These are phyloP conservation scores for Aspergillus sparsus DNA, from an alignment of 495 filamentous ascomycete species.

Conservation along the genomic window DNA sequence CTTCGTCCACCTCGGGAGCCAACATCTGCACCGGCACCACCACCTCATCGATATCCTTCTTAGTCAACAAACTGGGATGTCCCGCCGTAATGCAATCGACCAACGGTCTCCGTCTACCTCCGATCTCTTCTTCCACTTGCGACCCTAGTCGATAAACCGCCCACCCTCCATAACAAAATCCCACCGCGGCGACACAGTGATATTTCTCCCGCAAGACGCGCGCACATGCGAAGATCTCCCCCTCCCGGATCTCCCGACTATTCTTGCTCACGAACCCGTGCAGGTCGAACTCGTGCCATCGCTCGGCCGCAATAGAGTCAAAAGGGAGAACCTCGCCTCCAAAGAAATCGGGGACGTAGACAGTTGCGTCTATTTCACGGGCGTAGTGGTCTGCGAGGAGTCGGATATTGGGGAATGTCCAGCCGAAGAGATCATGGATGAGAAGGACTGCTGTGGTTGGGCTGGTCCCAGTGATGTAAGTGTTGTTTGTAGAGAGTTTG, in stretches of 20 bases:
- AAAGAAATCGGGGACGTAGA: conserved; percentile 54
- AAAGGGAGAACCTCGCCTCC: conserved; percentile 34
- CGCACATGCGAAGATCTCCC: conserved; percentile 55
- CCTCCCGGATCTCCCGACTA: conserved; percentile 47
- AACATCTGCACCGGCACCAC: conserved; percentile 59
- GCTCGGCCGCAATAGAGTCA: conserved; percentile 39
- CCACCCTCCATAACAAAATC: conserved; percentile 65
- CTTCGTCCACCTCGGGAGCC: conserved; percentile 54
- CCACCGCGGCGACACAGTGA: conserved; percentile 52
- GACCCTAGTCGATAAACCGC: conserved; percentile 52
- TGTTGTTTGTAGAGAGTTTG: conserved; percentile 36
- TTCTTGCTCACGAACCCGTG: conserved; percentile 38
- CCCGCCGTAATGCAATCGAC: conserved; percentile 55
- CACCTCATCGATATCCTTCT: conserved; percentile 52
- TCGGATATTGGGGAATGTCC: conserved; percentile 49
- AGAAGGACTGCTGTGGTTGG: conserved; percentile 41
- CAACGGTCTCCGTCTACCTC: conserved; percentile 24
- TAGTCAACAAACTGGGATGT: conserved; percentile 53
- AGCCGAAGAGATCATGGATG: conserved; percentile 52
- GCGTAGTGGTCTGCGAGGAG: conserved; percentile 54
- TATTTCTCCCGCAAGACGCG: conserved; percentile 41
- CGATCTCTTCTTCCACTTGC: conserved; percentile 12
- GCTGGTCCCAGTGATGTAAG: conserved; percentile 45
- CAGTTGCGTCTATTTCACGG: conserved; percentile 47
- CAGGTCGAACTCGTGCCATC: conserved; percentile 41